These are phyloP conservation scores for Globisporangium acanthophoron DNA, from an alignment of 352 stramenopile genomes.

Conservation along the genomic window DNA sequence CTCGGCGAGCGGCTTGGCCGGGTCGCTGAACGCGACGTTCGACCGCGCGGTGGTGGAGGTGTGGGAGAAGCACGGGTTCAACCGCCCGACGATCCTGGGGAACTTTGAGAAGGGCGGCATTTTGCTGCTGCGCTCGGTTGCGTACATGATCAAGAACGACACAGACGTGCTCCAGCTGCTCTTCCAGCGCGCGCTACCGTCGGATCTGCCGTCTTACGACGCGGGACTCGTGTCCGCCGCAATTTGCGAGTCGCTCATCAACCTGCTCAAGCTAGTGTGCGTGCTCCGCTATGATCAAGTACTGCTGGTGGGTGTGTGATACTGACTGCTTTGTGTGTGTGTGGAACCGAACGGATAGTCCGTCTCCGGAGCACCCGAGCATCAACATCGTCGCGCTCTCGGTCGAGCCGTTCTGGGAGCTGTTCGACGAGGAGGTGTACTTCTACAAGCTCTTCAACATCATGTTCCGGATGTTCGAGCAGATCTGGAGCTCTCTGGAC, in stretches of 20 bases:
- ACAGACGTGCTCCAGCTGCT: conserved; percentile 34
- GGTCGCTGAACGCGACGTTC: conserved; percentile 16
- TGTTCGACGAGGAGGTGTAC: conserved; percentile 76
- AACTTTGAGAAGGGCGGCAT: conserved; percentile 82
- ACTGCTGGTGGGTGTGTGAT: too few relatives aligned
- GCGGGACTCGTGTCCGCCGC: conserved; percentile 59
- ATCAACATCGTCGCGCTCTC: conserved; percentile 79
- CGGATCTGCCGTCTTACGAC: conserved; percentile 53
- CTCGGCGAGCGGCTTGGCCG: conserved; percentile 10
- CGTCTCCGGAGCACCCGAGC: conserved; percentile 43
- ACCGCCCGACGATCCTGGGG: conserved; percentile 43
- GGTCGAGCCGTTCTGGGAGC: conserved; percentile 75
- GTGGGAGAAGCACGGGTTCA: conserved; percentile 79
- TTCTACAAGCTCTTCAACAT: conserved; percentile 77
- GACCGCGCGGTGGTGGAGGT: conserved; percentile 37
- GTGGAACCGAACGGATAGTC: conserved; percentile 19
- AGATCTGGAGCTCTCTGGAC: conserved; percentile 55
- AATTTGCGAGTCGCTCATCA: conserved; percentile 66
- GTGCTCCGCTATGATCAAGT: background rate
- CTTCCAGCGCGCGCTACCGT: conserved; percentile 50
- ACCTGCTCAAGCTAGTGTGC: conserved; percentile 71
- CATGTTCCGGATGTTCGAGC: conserved; percentile 73
- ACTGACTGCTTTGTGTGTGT: too few relatives aligned
- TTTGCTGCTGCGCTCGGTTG: conserved; percentile 53
- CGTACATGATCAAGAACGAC: conserved; percentile 64